Evolutionary conservation across 768 basidiomycete species (phyloP).

Genomic region (Lyophyllum semitale): DNA sequence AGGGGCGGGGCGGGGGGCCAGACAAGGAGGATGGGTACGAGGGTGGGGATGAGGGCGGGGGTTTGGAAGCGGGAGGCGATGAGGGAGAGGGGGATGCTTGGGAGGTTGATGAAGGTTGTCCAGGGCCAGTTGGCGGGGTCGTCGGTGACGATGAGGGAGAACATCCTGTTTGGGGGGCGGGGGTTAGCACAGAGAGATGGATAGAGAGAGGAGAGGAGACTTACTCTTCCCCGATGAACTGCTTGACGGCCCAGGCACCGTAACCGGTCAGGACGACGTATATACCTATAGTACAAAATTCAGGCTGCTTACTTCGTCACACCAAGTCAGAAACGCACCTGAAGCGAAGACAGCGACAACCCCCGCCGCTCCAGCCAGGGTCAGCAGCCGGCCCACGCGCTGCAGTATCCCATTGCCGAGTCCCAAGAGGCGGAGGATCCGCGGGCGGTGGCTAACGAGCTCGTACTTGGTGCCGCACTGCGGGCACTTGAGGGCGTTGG

Average conservation of each 20-base stretch:
- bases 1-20: constrained; percentile 43
- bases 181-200: background rate
- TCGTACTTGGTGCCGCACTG: constrained; percentile 73
- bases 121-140: constrained; percentile 76
- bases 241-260: constrained; percentile 69
- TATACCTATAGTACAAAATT: constrained; percentile 33
- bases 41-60: constrained; percentile 31
- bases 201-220: constrained; percentile 14
- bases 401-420: constrained; percentile 51
- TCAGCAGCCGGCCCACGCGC: constrained; percentile 52
- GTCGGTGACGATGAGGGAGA: constrained; percentile 61
- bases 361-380: constrained; percentile 49
- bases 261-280: constrained; percentile 61
- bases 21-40: constrained; percentile 48
- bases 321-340: constrained; percentile 44
- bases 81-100: constrained; percentile 68
- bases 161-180: constrained; percentile 48
- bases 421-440: constrained; percentile 51
- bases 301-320: too few species aligned
- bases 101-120: constrained; percentile 75
- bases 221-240: constrained; percentile 72
- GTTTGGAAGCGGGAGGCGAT: constrained; percentile 59
- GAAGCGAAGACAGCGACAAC: constrained; percentile 58
- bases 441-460: constrained; percentile 64
- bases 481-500: constrained; percentile 78